Percentiles rank a stretch among this genome's conserved stretches.
These are phyloP conservation scores for Xylaria venustula DNA, from an alignment of 495 filamentous ascomycete genomes.

Conservation along the genomic window DNA sequence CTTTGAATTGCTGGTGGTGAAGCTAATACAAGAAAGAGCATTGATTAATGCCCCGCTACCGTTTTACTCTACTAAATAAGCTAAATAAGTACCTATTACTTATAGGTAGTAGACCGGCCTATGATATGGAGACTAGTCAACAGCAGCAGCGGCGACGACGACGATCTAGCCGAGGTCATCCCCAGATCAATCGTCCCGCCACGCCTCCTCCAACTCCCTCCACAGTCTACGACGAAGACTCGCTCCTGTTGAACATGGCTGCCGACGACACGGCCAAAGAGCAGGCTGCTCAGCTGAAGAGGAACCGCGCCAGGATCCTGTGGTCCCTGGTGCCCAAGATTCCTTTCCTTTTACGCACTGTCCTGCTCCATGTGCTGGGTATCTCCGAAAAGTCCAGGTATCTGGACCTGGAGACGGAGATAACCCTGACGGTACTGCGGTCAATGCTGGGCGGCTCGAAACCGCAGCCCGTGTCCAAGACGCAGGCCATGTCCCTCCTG, in stretches of 20 bases:
- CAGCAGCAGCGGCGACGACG: too few species aligned
- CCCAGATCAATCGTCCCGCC: background rate
- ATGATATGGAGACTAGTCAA: background rate
- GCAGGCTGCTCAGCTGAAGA: constrained; percentile 7
- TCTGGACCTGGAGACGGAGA: constrained; percentile 74
- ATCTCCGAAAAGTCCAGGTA: constrained; percentile 67
- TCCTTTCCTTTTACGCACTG: constrained; percentile 65
- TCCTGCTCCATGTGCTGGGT: constrained; percentile 64
- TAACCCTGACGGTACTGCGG: constrained; percentile 70
- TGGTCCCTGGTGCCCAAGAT: constrained; percentile 55
- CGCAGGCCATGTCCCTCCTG: constrained; percentile 59
- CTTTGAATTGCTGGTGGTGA: background rate
- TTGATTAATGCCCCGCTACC: too few species aligned
- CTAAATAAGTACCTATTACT: too few species aligned
- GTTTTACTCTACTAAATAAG: background rate
- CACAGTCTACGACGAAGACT: background rate
- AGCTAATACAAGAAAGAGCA: background rate
- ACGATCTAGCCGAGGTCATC: background rate
- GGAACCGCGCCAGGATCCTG: constrained; percentile 32
- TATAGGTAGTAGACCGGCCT: too few species aligned
- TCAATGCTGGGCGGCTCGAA: constrained; percentile 43
- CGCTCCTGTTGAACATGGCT: background rate
- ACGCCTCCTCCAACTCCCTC: background rate
- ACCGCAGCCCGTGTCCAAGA: constrained; percentile 53
- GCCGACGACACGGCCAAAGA: background rate